These are phyloP conservation scores for Salix koriyanagi DNA, from an alignment of 345 rosid genomes.

Conservation along the genomic window DNA sequence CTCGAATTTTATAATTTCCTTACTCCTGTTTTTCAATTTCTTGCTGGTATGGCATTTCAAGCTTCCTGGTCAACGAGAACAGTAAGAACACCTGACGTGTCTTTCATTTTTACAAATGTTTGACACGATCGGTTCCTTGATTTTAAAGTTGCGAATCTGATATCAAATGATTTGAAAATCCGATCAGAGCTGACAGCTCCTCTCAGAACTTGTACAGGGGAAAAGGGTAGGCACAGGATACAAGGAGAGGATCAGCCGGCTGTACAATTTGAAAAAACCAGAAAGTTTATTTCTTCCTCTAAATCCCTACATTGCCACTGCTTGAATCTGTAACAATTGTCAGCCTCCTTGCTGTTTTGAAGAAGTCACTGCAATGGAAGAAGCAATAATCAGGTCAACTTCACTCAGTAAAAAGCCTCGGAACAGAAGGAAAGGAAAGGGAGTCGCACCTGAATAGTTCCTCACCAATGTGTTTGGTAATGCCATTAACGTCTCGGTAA, in stretches of 20 bases:
- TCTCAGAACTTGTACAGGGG: conserved; percentile 12
- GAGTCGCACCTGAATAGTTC: conserved; percentile 43
- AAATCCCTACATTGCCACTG: conserved; percentile 41
- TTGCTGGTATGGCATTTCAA: conserved; percentile 2
- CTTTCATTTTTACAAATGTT: neutral
- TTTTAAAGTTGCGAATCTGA: neutral
- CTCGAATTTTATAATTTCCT: neutral
- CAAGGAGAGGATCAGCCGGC: conserved; percentile 23
- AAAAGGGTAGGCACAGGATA: conserved; percentile 25
- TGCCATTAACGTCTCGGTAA: conserved; percentile 38
- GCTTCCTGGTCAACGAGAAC: conserved; percentile 13
- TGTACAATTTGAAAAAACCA: conserved; percentile 41
- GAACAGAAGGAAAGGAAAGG: neutral
- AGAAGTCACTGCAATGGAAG: conserved; percentile 51
- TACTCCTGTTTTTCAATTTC: neutral
- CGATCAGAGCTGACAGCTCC: conserved; percentile 1
- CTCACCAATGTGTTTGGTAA: conserved; percentile 42
- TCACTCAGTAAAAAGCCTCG: neutral
- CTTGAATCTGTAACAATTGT: conserved; percentile 52
- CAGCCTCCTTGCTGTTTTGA: conserved; percentile 48
- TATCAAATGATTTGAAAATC: neutral
- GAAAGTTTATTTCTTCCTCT: conserved; percentile 19
- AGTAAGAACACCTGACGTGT: neutral
- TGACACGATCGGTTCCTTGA: neutral
- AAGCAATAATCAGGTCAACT: neutral